A percentile compares a stretch with the other conserved stretches of the same genome.
Conservation (phyloP, 306 rosid species). For the Prunus kanzakura region DNA sequence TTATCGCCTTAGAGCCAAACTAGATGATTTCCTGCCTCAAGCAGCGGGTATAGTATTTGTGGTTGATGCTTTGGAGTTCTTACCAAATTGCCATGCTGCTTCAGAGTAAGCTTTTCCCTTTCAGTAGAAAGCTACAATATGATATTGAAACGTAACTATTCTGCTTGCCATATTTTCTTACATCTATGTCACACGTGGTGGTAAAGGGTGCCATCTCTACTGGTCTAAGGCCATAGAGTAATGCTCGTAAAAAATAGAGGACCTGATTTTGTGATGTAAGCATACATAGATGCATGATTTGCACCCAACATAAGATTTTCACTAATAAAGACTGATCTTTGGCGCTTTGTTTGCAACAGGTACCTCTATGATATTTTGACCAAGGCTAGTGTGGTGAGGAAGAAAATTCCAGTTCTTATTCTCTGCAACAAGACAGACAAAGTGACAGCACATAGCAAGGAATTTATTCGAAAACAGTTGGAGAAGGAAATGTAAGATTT, state of each 20-base stretch:
- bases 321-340: conserved; percentile 13
- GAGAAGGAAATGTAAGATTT: conserved; percentile 90
- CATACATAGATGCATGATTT: background rate
- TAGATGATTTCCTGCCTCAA: conserved; percentile 82
- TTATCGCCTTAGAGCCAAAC: conserved; percentile 86
- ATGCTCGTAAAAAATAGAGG: background rate
- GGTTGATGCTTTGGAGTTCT: conserved; percentile 86
- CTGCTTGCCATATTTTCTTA: background rate
- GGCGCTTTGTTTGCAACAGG: conserved; percentile 37
- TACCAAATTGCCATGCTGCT: conserved; percentile 78
- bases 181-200: background rate
- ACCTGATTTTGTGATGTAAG: background rate
- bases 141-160: background rate
- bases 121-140: background rate
- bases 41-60: conserved; percentile 82
- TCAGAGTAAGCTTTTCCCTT: conserved; percentile 62
- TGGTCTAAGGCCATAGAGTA: background rate
- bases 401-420: conserved; percentile 81
- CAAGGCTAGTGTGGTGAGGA: conserved; percentile 81
- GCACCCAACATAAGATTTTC: background rate
- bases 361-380: conserved; percentile 86
- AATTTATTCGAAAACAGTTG: conserved; percentile 76
- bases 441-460: conserved; percentile 94
- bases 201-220: background rate
- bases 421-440: conserved; percentile 94